Evolutionary conservation across 1,284 basidiomycete species (phyloP), one percentile per base, ranked within the genome.

Genomic region (Coniferiporia weirii): DNA sequence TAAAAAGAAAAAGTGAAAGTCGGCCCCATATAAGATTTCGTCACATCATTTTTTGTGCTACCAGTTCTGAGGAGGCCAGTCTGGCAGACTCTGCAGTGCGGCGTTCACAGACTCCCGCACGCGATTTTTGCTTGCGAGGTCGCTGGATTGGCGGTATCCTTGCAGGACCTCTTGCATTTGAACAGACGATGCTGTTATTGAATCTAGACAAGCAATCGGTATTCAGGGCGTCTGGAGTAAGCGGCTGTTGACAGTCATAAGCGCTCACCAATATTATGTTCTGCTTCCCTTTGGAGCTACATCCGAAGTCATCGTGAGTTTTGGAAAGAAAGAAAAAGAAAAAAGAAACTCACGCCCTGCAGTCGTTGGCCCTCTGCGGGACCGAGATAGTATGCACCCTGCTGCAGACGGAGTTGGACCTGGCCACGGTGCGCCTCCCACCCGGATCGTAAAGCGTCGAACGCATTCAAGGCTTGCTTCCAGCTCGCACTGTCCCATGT

Each of bases 91-190:
- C 45, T 77, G 73, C 52, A 85, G 64, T 3, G 84, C 80, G 35
- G 82, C 81, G 62, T 85, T 85, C 38, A 79, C 79, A 2, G 82
- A 80, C 67, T 85, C 81, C 22, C 82, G 76, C 13, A 85, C 84
- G 19, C 82, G 77, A 36, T 72, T 73, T 65, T 84, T 85, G 64
- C 81, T 81, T 9, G 80, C 75, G 35, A 69, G 54, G 66, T 85
- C 84, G 0, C 74, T 73, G 7, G 84, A 85, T 38, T 82, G 81
- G 35, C 83, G 75, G 66, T 85, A 85, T 9, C 78, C 79, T 15
- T 75, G 65, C 62, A 77, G 79, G 13, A 83, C 82, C 64, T 85
- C 83, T 59, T 77, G 74, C 68, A 85, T 78, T 67, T 85, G 84
- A 64, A 82, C 82, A 1, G 75, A 72, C 0, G 78, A 83, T 1